Evolutionary conservation across 352 stramenopile species (phyloP).

Genomic region (Hyaloperonospora brassicae): DNA sequence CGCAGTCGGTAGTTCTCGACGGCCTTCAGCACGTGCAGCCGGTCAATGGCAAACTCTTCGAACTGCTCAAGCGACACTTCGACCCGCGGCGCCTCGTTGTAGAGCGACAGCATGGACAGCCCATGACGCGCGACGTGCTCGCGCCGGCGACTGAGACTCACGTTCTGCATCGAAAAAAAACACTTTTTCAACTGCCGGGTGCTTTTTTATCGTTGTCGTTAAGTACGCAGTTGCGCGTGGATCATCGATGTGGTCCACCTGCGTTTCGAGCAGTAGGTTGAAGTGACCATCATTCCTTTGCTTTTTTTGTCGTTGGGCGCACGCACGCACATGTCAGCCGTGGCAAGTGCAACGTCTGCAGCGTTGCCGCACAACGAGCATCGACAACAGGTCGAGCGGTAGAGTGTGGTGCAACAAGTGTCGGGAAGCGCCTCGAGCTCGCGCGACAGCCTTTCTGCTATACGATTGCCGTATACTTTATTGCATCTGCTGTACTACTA

Average conservation of each 20-base stretch:
- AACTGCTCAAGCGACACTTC: slow-evolving; percentile 98
- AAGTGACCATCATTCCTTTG: slow-evolving; percentile 13
- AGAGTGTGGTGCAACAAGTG: no score
- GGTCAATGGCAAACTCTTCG: slow-evolving; percentile 95
- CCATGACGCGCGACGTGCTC: slow-evolving; percentile 41
- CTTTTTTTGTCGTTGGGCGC: slow-evolving; percentile 4
- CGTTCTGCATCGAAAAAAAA: slow-evolving; percentile 62
- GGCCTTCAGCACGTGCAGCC: slow-evolving; percentile 87
- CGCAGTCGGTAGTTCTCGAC: slow-evolving; percentile 84
- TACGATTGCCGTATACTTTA: slow-evolving; percentile 95
- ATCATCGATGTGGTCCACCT: not conserved
- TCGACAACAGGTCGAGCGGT: slow-evolving; percentile 68
- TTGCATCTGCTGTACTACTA: slow-evolving; percentile 81
- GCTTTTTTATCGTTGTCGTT: slow-evolving; percentile 15
- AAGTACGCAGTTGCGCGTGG: slow-evolving; percentile 14
- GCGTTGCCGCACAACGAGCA: slow-evolving; percentile 42
- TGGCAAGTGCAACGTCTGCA: slow-evolving; percentile 5
- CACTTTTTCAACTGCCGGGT: no score
- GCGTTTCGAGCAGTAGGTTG: not conserved
- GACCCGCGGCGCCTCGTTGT: slow-evolving; percentile 88
- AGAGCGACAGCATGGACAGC: slow-evolving; percentile 86
- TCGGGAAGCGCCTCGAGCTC: slow-evolving; percentile 94
- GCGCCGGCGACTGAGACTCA: slow-evolving; percentile 55
- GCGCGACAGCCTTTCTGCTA: slow-evolving; percentile 93
- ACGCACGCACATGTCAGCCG: not conserved